Evolutionary conservation across 176 grass and related monocot species (phyloP), one percentile per base, ranked within the genome.

Genomic region (Raddia distichophylla): DNA sequence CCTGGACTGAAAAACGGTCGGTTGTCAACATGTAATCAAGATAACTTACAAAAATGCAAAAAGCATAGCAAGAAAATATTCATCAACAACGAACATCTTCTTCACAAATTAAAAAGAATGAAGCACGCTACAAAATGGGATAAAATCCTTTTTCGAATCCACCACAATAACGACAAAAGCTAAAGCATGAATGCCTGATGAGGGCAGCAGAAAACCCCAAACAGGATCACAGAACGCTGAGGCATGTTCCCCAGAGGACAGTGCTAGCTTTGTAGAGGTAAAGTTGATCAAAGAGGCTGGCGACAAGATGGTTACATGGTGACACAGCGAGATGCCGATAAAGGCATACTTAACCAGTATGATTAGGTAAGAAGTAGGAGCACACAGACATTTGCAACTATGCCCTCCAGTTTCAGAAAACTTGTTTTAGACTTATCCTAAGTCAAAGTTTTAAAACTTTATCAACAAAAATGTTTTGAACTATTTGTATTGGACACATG

Each of bases 1-100:
- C 81, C 67, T 98, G 75, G 92, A 98, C 92, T 97, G 78, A 72
- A 91, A 71, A 69, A 18, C 13, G 16, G 5, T 50, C 9, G 67
- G 76, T 34, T 49, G 47, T 17, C 78, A 73, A 67, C 47, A 20
- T 49, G 37, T 17, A 74, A 68, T 73, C 47, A 17, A 72, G 71
- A 34, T 8, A 70, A 11, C 46, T 67, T 27, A 43, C 47, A 62
- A 19, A 61, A 75, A 34, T 3, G 1, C 0, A 42, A 70, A 45
- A 32, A 70, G 37, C 10, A 33, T 22, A 87, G 63, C 37, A 74
- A 67, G 34, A 53, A 8, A 20, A 22, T 79, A 57, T 65, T 78
- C 15, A 69, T 49, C 64, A 71, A 51, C 11, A 34, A 34, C 33
- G 19, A 81, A 33, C 63, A 54, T 50, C n/a, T 60, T 46, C 59